phyloP scores from a whole-genome alignment of 202 grass and related monocot species.

The Digitaria exilis region DNA sequence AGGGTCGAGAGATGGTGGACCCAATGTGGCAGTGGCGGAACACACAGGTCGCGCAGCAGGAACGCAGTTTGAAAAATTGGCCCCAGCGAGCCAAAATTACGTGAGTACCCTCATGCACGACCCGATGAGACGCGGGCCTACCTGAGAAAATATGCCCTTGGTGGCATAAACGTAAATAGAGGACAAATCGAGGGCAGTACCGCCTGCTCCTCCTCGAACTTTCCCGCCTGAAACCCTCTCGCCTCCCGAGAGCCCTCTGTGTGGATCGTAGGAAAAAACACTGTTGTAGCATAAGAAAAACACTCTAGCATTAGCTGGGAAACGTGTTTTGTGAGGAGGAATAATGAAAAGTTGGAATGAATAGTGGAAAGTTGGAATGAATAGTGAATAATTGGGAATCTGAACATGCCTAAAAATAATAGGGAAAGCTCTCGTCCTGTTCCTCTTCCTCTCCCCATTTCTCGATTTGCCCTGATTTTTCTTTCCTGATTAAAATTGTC shows the following conservation, averaged over 20 bases:
- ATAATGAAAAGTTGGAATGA: too few relatives aligned
- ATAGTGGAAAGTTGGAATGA: too few relatives aligned
- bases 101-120: neutral
- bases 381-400: too few relatives aligned
- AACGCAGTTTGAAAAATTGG: neutral
- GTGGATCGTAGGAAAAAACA: too few relatives aligned
- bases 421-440: neutral
- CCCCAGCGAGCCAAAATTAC: neutral
- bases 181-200: neutral
- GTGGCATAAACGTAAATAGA: slow-evolving; percentile 35
- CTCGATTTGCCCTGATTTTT: neutral
- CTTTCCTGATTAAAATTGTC: neutral
- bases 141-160: neutral
- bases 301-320: too few relatives aligned
- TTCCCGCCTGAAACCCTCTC: slow-evolving; percentile 55
- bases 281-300: too few relatives aligned
- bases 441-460: neutral
- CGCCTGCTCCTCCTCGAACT: neutral
- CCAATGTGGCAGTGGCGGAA: rapidly evolving
- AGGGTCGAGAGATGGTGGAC: rapidly evolving
- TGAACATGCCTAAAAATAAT: too few relatives aligned
- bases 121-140: neutral
- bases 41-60: too few relatives aligned
- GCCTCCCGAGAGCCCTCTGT: neutral
- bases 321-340: too few relatives aligned